These are phyloP conservation scores for Bathelium albidoporum DNA, from an alignment of 495 filamentous ascomycete species.

Conservation along the genomic window DNA sequence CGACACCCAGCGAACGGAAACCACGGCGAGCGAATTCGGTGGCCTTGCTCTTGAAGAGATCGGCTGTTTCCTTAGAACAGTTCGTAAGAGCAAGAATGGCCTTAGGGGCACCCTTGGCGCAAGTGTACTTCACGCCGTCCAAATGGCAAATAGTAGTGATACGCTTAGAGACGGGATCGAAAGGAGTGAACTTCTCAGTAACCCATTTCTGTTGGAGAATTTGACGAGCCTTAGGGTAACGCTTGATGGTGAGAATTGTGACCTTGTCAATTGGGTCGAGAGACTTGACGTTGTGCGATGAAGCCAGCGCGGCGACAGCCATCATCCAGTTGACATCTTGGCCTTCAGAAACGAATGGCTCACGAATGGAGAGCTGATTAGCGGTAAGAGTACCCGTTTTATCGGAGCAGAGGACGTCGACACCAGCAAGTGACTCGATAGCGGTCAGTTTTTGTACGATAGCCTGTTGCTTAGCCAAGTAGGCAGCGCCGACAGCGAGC, in stretches of 20 bases:
- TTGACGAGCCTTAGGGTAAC: conserved; percentile 63
- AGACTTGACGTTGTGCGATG: conserved; percentile 68
- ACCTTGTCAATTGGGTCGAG: conserved; percentile 71
- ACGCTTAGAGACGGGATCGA: conserved; percentile 71
- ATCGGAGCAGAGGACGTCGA: conserved; percentile 66
- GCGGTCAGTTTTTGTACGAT: conserved; percentile 69
- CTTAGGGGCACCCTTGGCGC: conserved; percentile 66
- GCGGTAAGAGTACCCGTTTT: conserved; percentile 62
- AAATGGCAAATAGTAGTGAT: conserved; percentile 58
- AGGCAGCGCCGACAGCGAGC: conserved; percentile 63
- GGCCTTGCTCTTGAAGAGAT: conserved; percentile 59
- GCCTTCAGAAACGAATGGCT: conserved; percentile 64
- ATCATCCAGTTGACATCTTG: conserved; percentile 75
- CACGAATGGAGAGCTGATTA: conserved; percentile 65
- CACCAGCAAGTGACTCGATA: conserved; percentile 67
- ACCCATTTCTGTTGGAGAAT: conserved; percentile 60
- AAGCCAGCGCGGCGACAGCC: conserved; percentile 63
- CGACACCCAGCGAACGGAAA: conserved; percentile 73
- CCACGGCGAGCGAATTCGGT: conserved; percentile 66
- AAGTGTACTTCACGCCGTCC: conserved; percentile 56
- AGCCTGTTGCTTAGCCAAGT: conserved; percentile 63
- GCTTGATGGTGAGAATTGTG: conserved; percentile 60
- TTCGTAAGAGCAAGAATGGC: conserved; percentile 56
- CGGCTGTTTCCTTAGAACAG: conserved; percentile 53
- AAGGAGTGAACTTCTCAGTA: conserved; percentile 66